phyloP scores from a whole-genome alignment of 257 asterid species.

The Dorcoceras hygrometricum region DNA sequence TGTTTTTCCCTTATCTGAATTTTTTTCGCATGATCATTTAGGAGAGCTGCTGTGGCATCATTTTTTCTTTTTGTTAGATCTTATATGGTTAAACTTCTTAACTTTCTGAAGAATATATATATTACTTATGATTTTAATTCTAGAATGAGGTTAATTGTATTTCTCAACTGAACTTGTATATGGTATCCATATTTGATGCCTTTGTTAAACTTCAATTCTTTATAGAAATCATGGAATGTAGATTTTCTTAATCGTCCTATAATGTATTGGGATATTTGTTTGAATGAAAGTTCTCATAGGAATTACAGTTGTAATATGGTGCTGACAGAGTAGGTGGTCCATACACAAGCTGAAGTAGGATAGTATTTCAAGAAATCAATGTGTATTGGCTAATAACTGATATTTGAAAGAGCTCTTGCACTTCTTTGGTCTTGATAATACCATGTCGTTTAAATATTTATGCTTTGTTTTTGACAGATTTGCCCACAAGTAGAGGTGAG shows the following conservation, averaged over 20 bases:
- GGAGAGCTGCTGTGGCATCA: background rate
- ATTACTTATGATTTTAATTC: background rate
- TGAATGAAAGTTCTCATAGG: background rate
- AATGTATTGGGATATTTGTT: too few species aligned
- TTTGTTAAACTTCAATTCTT: background rate
- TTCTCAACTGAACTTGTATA: background rate
- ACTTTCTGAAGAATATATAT: conserved; percentile 2
- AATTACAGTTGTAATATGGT: conserved; percentile 2
- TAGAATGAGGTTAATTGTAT: background rate
- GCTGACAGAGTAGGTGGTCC: background rate
- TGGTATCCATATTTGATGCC: background rate
- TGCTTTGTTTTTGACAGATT: conserved; percentile 46
- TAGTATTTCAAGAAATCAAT: conserved; percentile 1
- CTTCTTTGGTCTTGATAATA: conserved; percentile 3
- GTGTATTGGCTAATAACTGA: conserved; percentile 6
- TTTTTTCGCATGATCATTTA: too few species aligned
- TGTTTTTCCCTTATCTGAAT: too few species aligned
- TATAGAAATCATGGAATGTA: background rate
- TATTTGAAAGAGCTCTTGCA: background rate
- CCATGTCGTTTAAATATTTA: conserved; percentile 16
- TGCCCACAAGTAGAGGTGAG: conserved; percentile 95
- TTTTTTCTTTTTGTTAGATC: background rate
- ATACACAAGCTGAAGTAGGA: background rate
- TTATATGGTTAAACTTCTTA: background rate
- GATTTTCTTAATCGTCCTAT: background rate